phyloP scores from a whole-genome alignment of 2,329 filamentous ascomycete species.

The Rutstroemia sp. region DNA sequence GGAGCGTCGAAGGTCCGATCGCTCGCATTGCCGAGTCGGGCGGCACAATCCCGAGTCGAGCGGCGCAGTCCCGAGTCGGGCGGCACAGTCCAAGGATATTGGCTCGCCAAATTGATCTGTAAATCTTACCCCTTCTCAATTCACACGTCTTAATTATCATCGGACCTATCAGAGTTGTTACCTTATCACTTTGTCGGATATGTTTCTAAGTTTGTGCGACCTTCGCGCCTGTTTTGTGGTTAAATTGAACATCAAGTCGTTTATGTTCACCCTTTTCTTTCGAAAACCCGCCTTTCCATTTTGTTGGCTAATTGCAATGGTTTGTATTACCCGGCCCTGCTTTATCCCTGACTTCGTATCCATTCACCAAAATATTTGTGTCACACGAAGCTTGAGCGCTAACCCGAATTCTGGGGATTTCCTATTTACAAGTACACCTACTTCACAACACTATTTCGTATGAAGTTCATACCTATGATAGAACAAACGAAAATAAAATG shows the following conservation, averaged over 20 bases:
- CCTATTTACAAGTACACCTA: not conserved
- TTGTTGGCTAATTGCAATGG: not conserved
- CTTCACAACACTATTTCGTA: not conserved
- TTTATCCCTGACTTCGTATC: not conserved
- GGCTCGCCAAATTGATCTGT: no score
- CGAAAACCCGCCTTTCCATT: not conserved
- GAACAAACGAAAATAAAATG: conserved; percentile 1
- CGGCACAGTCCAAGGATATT: no score
- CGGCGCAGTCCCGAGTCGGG: no score
- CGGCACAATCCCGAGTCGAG: no score
- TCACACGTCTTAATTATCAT: no score
- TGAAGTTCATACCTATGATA: not conserved
- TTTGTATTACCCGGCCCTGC: not conserved
- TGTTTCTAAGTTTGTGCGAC: not conserved
- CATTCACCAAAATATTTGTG: not conserved
- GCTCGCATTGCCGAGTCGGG: no score
- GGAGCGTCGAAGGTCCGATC: no score
- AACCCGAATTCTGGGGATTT: conserved; percentile 7
- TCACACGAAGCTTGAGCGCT: not conserved
- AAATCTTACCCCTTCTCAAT: no score
- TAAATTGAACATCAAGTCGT: not conserved
- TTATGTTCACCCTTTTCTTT: not conserved
- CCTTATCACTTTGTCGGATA: not conserved
- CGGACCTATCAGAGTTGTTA: no score
- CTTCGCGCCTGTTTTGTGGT: not conserved